These are phyloP conservation scores for Eucalyptus marginata DNA, from an alignment of 345 rosid genomes.

Conservation along the genomic window DNA sequence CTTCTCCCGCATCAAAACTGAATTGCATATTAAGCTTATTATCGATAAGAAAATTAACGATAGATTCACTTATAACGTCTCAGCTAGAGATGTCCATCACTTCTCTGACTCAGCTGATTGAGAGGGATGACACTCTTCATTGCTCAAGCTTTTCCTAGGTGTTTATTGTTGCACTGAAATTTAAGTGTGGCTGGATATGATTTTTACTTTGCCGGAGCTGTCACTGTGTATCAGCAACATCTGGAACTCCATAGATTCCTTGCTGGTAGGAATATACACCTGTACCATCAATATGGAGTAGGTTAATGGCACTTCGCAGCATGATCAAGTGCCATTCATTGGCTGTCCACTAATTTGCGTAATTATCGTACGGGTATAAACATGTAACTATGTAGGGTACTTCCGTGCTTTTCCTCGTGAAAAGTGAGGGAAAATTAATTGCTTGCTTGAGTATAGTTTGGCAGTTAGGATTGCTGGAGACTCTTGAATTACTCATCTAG, in stretches of 20 bases:
- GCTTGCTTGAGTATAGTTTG: background rate
- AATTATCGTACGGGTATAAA: too few species aligned
- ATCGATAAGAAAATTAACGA: background rate
- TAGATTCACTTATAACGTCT: background rate
- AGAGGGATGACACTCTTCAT: background rate
- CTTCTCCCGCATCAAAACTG: too few species aligned
- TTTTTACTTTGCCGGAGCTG: background rate
- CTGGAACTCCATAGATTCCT: background rate
- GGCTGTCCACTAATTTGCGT: background rate
- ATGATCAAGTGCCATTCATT: background rate
- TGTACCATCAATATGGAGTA: background rate
- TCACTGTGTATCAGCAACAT: background rate
- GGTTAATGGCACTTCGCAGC: too few species aligned
- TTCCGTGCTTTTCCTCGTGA: background rate
- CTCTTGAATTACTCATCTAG: background rate
- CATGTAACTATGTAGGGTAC: background rate
- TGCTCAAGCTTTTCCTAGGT: background rate
- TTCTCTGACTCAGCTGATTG: background rate
- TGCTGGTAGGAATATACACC: accelerated
- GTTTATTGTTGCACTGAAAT: background rate
- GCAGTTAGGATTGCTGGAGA: background rate
- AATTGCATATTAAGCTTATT: background rate
- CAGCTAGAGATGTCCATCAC: background rate
- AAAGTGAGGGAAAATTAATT: background rate
- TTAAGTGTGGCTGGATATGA: background rate